Percentiles rank a stretch among this genome's conserved stretches.
phyloP scores from a whole-genome alignment of 176 grass and related monocot species.

The Tuctoria greenei region DNA sequence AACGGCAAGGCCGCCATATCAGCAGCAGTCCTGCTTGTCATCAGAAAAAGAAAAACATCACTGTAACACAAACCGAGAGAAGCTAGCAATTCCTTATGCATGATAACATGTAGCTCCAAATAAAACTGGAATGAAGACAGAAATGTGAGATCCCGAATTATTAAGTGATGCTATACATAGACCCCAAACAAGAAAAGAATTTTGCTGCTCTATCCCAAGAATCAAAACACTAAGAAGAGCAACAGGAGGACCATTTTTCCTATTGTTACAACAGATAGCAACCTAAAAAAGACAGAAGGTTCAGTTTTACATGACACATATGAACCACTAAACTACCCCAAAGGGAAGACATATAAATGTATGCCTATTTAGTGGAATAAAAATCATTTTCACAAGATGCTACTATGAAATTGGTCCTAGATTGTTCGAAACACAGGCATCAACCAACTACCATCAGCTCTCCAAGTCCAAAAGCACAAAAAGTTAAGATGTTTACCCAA shows the following conservation, averaged over 20 bases:
- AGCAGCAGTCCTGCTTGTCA: background rate
- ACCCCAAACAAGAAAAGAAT: background rate
- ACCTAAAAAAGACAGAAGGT: background rate
- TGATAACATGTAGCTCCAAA: background rate
- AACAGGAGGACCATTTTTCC: background rate
- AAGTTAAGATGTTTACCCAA: background rate
- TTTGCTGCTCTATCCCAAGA: too few relatives aligned
- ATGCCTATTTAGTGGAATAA: background rate
- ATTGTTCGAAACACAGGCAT: background rate
- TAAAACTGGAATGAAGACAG: background rate
- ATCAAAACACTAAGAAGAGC: background rate
- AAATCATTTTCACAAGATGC: background rate
- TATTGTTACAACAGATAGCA: background rate
- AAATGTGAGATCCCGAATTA: background rate
- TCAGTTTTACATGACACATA: background rate
- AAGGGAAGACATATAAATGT: background rate
- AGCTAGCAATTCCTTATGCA: background rate
- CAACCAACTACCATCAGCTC: background rate
- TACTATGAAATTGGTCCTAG: background rate
- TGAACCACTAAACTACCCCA: background rate
- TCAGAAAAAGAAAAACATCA: background rate
- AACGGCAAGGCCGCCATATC: constrained; percentile 61
- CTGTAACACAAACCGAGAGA: background rate
- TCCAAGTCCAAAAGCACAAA: background rate
- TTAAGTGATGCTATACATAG: background rate